Evolutionary conservation across 805 yeast genomes (phyloP).

Genomic region (Sugiyamaella floridensis): DNA sequence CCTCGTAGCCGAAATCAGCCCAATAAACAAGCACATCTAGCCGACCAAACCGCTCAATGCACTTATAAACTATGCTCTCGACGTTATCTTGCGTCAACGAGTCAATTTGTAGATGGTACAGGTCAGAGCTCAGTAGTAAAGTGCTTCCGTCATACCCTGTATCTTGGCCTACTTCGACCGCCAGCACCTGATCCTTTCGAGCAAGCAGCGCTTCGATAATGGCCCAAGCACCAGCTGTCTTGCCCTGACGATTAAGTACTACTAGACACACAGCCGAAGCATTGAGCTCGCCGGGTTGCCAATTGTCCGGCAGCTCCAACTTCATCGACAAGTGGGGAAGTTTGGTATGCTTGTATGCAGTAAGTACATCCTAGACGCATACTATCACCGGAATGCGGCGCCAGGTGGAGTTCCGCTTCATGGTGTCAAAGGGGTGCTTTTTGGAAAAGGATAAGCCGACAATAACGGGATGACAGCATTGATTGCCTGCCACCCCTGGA

Average conservation of each 20-base stretch:
- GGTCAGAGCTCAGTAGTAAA: conserved; percentile 13
- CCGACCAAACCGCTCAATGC: conserved; percentile 17
- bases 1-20: conserved; percentile 14
- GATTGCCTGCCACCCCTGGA: too few species aligned
- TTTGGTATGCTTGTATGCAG: too few species aligned
- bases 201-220: not conserved
- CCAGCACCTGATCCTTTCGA: not conserved
- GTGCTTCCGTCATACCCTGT: not conserved
- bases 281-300: not conserved
- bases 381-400: too few species aligned
- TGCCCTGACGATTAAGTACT: not conserved
- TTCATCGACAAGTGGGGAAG: not conserved
- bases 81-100: conserved; percentile 2
- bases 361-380: too few species aligned
- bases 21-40: conserved; percentile 23
- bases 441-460: too few species aligned
- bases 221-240: not conserved
- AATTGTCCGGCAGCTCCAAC: not conserved
- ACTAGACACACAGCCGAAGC: not conserved
- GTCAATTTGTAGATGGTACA: not conserved
- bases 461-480: too few species aligned
- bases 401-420: too few species aligned
- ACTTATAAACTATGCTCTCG: conserved; percentile 18
- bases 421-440: too few species aligned
- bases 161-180: not conserved